Conservation (phyloP, 2,329 filamentous ascomycete species). For the Ceratocystis alfenasii region DNA sequence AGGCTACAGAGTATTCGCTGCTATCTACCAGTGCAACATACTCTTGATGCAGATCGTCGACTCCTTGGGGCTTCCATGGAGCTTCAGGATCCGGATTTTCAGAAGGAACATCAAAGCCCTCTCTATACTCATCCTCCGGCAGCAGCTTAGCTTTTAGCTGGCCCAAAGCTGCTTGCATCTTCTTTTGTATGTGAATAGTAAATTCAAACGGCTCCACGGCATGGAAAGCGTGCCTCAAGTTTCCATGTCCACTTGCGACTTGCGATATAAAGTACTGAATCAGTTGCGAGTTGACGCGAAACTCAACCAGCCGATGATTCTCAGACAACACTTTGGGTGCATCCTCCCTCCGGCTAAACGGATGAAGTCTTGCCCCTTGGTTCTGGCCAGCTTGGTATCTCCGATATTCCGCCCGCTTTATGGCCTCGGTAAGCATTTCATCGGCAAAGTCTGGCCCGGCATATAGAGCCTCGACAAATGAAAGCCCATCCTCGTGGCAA, state of each 20-base stretch:
- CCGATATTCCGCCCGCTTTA: neutral
- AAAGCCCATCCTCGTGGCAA: conserved; percentile 29
- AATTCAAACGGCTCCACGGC: neutral
- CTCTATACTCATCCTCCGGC: neutral
- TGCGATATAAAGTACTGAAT: neutral
- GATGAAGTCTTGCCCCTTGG: no score
- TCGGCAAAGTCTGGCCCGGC: conserved; percentile 11
- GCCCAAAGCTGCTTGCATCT: neutral
- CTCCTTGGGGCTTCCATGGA: neutral
- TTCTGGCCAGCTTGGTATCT: no score
- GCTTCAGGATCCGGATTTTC: neutral
- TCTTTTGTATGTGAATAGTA: neutral
- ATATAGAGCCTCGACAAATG: conserved; percentile 34
- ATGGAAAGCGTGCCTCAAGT: neutral
- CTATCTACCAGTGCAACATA: neutral
- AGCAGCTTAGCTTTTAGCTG: neutral
- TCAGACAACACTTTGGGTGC: neutral
- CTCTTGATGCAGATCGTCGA: neutral
- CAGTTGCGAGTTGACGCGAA: neutral
- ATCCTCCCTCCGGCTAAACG: neutral
- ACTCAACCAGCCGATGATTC: neutral
- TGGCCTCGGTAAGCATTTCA: neutral
- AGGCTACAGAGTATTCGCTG: neutral
- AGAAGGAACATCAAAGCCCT: neutral
- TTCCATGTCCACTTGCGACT: neutral